Base-by-base conservation (phyloP, 345 rosid genomes). In the Eucalyptus sp. region DNA sequence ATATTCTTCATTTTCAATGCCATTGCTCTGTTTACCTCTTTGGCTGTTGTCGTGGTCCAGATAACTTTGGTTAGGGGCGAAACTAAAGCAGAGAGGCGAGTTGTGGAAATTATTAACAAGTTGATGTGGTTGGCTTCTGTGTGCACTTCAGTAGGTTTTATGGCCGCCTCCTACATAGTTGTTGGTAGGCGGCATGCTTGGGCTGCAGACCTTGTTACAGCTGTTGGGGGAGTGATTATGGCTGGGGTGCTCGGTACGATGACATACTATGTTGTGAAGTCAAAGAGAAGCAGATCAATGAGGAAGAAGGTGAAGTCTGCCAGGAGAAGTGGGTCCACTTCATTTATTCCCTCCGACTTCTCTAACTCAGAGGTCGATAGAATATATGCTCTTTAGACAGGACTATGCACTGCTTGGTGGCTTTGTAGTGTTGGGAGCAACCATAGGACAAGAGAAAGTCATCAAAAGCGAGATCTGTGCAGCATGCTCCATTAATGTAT, bases 101-200 rank as follows among this genome's bases (percentile, higher is more conserved):
- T 98, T 9, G 94, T 96, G 87, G 96, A 95, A 93, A 94, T 98
- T 87, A 98, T 97, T 88, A 98, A 98, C 89, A 98, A 98, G 91
- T 90, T 98, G 88, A 95, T 97, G 99, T 98, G 99, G 99, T 88
- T 98, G 48, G 99, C 99, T 10, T 96, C 99, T 84, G 96, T 96
- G 48, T 97, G 96, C 94, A 97, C 97, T 44, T 92, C 96, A 2
- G 95, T 97, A 50, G 97, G 97, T 4, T 98, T 96, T 58, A 93
- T 94, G 50, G 94, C 99, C 4, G 95, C 98, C 5, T 93, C 99
- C 5, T 97, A 96, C 87, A 98, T 96, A 86, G 98, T 98, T 80
- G 97, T 95, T 41, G 99, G 99, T n/a, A 91, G 93, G 83, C 96
- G 81, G 58, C 89, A 88, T 16, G 58, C 86, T 13, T 90, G 91